Percentiles rank a stretch among this genome's conserved stretches.
phyloP scores from a whole-genome alignment of 2,329 filamentous ascomycete species.

The Ascochyta lentis region DNA sequence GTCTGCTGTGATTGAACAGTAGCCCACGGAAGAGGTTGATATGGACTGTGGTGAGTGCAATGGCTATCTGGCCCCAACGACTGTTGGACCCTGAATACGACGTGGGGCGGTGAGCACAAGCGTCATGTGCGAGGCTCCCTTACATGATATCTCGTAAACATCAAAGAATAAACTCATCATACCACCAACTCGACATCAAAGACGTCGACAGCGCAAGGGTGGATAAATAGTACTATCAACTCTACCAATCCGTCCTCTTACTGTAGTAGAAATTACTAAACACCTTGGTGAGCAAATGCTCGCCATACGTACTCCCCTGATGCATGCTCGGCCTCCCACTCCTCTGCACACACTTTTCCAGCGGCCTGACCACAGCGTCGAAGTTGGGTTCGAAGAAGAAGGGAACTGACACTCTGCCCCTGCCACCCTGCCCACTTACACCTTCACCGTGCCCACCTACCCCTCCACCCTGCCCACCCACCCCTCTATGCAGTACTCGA shows the following conservation, averaged over 20 bases:
- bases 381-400: slow-evolving; percentile 60
- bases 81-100: slow-evolving; percentile 33
- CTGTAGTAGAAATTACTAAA: slow-evolving; percentile 51
- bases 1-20: slow-evolving; percentile 18
- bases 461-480: too few relatives aligned
- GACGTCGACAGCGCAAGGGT: too few relatives aligned
- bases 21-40: slow-evolving; percentile 4
- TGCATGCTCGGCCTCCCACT: slow-evolving; percentile 42
- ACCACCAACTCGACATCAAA: background rate
- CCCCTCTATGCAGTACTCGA: slow-evolving; percentile 51
- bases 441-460: background rate
- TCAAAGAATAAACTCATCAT: too few relatives aligned
- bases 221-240: background rate
- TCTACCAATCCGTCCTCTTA: slow-evolving; percentile 35
- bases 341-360: slow-evolving; percentile 46
- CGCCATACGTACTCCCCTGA: slow-evolving; percentile 49
- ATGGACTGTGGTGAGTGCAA: slow-evolving; percentile 19
- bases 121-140: background rate
- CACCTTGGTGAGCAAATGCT: slow-evolving; percentile 53
- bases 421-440: slow-evolving; percentile 36
- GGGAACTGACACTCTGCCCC: slow-evolving; percentile 28
- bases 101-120: slow-evolving; percentile 11
- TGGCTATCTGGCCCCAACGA: slow-evolving; percentile 34
- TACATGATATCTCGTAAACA: too few relatives aligned
- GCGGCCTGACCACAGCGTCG: slow-evolving; percentile 48